Evolutionary conservation across 2,329 filamentous ascomycete genomes (phyloP), one percentile per base, ranked within the genome.

Genomic region (Falciphora oryzae): DNA sequence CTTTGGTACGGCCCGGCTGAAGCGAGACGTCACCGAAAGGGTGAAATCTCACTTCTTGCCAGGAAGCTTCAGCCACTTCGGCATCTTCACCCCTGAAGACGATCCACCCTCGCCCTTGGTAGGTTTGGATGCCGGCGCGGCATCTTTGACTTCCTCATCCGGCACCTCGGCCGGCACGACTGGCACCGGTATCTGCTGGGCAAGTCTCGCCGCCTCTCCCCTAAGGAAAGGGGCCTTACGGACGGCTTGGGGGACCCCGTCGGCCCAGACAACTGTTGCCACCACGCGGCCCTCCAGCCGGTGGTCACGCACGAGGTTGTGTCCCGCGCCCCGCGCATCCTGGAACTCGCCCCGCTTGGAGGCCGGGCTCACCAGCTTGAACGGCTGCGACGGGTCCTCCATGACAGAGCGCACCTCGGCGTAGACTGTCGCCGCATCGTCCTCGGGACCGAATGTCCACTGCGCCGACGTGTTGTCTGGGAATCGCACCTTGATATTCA

Each of bases 391-490:
- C 8, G 82, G 79, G 65, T 85, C 75, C 1, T 86, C 84, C 75
- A 99, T 88, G 67, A 94, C 86, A 58, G 80, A 81, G 63, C 87
- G 82, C 25, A 97, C 91, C 68, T 90, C 92, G 18, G 81, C 79
- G 76, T 98, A 92, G 1, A 99, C 79, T 62, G 85, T 83, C 3
- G 83, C 81, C 1, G 89, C 90, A 0, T 90, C 92, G 63, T 93
- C 89, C 1, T 80, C 74, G 27, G 86, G 85, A 1, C 81, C 83
- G 69, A 96, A 87, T n/a, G 82, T 83, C 77, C 89, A 89, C 63
- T 92, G 86, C 38, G 93, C 86, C 63, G 89, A 87, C 65, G 88
- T 90, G 70, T 93, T 91, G 73, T 98, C 93, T 0, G 94, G 94
- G 70, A 97, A 93, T 31, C 93, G 89, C 61, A 97, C 85, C 68